phyloP scores from a whole-genome alignment of 1,139 yeast genomes.

The Yamadazyma conglobata region DNA sequence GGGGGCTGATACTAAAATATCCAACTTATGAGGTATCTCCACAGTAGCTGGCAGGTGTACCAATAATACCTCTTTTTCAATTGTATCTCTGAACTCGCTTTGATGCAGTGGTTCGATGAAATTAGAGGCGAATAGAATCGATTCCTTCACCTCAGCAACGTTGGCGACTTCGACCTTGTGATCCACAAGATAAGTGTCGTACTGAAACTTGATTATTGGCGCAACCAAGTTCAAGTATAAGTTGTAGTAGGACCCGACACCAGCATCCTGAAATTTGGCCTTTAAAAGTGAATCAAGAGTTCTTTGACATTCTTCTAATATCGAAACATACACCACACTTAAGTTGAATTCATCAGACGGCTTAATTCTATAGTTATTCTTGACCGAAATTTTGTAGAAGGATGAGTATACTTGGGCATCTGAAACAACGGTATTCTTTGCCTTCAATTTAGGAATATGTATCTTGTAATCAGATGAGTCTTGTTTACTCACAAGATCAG shows the following conservation, averaged over 20 bases:
- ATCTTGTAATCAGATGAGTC: slow-evolving; percentile 32
- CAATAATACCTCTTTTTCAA: too few species aligned
- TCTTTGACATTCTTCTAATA: slow-evolving; percentile 39
- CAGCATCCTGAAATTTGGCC: slow-evolving; percentile 2
- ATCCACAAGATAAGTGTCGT: slow-evolving; percentile 6
- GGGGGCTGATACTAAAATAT: slow-evolving; percentile 53
- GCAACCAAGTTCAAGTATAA: slow-evolving; percentile 6
- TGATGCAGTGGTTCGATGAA: slow-evolving; percentile 5
- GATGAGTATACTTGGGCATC: slow-evolving; percentile 68
- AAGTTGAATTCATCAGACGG: slow-evolving; percentile 39
- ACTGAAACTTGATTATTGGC: slow-evolving; percentile 10
- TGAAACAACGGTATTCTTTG: slow-evolving; percentile 45
- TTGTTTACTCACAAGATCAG: slow-evolving; percentile 31
- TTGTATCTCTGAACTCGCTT: too few species aligned
- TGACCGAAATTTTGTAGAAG: slow-evolving; percentile 49
- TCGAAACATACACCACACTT: slow-evolving; percentile 41
- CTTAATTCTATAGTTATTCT: slow-evolving; percentile 16
- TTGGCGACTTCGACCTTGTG: slow-evolving; percentile 9
- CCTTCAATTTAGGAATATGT: slow-evolving; percentile 19
- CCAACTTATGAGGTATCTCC: slow-evolving; percentile 23
- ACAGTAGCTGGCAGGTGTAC: too few species aligned
- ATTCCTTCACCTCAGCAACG: slow-evolving; percentile 3
- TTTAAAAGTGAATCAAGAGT: slow-evolving; percentile 13
- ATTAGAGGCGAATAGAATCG: slow-evolving; percentile 1
- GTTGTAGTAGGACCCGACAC: background rate